phyloP scores from a whole-genome alignment of 768 basidiomycete species.

The Phlebiopsis gigantea region DNA sequence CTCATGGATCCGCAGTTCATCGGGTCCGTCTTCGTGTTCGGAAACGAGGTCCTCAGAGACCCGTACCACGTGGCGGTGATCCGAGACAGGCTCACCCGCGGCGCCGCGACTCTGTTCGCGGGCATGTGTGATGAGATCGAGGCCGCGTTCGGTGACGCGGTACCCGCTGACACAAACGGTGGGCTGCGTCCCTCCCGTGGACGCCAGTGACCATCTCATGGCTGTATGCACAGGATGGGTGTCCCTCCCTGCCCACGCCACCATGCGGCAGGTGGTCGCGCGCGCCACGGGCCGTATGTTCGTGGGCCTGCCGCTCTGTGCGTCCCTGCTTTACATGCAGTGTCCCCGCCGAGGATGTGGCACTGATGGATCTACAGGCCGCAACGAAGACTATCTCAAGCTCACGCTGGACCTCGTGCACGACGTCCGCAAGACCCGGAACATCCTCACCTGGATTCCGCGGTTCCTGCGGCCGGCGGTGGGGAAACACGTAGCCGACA shows the following conservation, averaged over 20 bases:
- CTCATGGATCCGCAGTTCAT: slow-evolving; percentile 1
- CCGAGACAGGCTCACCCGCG: slow-evolving; percentile 1
- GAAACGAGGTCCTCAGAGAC: background rate
- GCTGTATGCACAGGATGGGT: slow-evolving; percentile 12
- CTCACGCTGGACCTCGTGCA: slow-evolving; percentile 28
- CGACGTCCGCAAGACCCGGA: slow-evolving; percentile 20
- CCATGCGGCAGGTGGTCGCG: slow-evolving; percentile 30
- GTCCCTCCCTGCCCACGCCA: background rate
- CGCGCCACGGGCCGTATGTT: slow-evolving; percentile 41
- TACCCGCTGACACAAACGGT: slow-evolving; percentile 12
- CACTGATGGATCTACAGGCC: slow-evolving; percentile 28
- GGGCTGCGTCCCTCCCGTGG: too few species aligned
- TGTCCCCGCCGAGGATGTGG: background rate
- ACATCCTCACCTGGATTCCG: slow-evolving; percentile 28
- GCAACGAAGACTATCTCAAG: slow-evolving; percentile 31
- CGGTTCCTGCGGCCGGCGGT: slow-evolving; percentile 24
- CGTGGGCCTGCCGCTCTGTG: slow-evolving; percentile 43
- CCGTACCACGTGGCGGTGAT: slow-evolving; percentile 9
- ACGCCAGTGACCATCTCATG: background rate
- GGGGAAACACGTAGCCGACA: background rate
- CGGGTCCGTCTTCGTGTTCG: slow-evolving; percentile 1
- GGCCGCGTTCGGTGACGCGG: slow-evolving; percentile 16
- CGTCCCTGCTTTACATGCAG: too few species aligned
- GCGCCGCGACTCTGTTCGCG: slow-evolving; percentile 11
- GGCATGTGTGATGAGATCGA: slow-evolving; percentile 19